Percentiles rank a stretch among this genome's conserved stretches.
phyloP scores from a whole-genome alignment of 371 early-diverging fungal species.

The Batkoa obscura region DNA sequence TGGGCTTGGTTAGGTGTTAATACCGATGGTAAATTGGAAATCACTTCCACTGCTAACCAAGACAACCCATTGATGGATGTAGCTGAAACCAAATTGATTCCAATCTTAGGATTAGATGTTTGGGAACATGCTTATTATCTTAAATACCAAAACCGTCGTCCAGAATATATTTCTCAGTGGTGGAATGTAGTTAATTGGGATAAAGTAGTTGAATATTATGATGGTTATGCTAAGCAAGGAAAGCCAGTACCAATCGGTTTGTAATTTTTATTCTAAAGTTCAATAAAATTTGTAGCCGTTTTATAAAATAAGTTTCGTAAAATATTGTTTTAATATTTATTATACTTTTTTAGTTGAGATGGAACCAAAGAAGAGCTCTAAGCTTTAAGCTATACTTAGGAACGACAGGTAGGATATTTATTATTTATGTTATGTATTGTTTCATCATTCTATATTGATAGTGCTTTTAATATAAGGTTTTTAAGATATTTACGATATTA shows the following conservation, averaged over 20 bases:
- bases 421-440: too few species aligned
- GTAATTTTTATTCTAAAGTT: slow-evolving; percentile 1
- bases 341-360: too few species aligned
- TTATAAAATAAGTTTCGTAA: too few species aligned
- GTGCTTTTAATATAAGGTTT: too few species aligned
- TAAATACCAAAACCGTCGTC: slow-evolving; percentile 17
- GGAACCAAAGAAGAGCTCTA: too few species aligned
- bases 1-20: slow-evolving; percentile 20
- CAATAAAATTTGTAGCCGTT: not conserved
- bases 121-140: slow-evolving; percentile 39
- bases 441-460: too few species aligned
- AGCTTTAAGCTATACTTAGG: too few species aligned
- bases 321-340: too few species aligned
- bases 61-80: slow-evolving; percentile 17
- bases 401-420: too few species aligned
- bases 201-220: slow-evolving; percentile 11
- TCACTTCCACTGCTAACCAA: slow-evolving; percentile 22
- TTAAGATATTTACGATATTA: too few species aligned
- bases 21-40: slow-evolving; percentile 9
- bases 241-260: slow-evolving; percentile 7
- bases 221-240: slow-evolving; percentile 7
- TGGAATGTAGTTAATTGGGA: slow-evolving; percentile 28
- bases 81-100: slow-evolving; percentile 8
- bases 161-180: slow-evolving; percentile 17
- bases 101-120: slow-evolving; percentile 22